Conservation (phyloP, 2,329 filamentous ascomycete genomes). For the Penicillium concentricum region DNA sequence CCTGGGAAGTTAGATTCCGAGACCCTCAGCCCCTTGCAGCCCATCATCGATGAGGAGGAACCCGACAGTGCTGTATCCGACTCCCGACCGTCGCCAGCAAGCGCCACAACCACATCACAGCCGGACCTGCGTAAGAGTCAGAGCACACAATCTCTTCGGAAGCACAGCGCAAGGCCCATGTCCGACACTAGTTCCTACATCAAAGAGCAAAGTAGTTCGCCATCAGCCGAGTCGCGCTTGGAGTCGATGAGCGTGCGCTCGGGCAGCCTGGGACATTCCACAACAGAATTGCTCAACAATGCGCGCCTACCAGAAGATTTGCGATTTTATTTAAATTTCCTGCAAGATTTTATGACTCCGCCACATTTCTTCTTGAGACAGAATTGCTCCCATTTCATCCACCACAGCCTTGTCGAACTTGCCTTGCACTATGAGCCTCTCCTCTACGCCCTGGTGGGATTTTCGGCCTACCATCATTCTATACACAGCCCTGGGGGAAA, state of each 20-base stretch:
- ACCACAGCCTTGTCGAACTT: conserved; percentile 65
- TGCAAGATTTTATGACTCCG: conserved; percentile 71
- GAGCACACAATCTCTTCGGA: conserved; percentile 31
- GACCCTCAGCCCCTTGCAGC: conserved; percentile 40
- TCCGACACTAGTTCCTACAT: conserved; percentile 39
- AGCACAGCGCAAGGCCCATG: conserved; percentile 27
- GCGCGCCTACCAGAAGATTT: conserved; percentile 59
- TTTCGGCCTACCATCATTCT: conserved; percentile 82
- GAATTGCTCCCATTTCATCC: conserved; percentile 72
- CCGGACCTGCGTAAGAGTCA: conserved; percentile 27
- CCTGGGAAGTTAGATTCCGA: conserved; percentile 50
- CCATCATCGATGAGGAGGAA: conserved; percentile 46
- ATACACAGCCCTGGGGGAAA: conserved; percentile 68
- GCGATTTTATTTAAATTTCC: conserved; percentile 76
- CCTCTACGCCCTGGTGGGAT: conserved; percentile 82
- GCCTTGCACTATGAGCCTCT: conserved; percentile 77
- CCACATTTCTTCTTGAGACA: conserved; percentile 79
- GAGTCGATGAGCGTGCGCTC: conserved; percentile 38
- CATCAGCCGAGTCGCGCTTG: conserved; percentile 51
- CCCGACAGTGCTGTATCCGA: conserved; percentile 26
- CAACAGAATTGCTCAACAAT: conserved; percentile 28
- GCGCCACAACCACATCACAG: conserved; percentile 20
- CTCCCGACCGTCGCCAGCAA: conserved; percentile 24
- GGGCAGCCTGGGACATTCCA: conserved; percentile 29
- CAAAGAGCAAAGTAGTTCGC: conserved; percentile 51